A percentile compares a stretch with the other conserved stretches of the same genome.
phyloP scores from a whole-genome alignment of 108 stramenopile species.

The Heterococcus sp. region DNA sequence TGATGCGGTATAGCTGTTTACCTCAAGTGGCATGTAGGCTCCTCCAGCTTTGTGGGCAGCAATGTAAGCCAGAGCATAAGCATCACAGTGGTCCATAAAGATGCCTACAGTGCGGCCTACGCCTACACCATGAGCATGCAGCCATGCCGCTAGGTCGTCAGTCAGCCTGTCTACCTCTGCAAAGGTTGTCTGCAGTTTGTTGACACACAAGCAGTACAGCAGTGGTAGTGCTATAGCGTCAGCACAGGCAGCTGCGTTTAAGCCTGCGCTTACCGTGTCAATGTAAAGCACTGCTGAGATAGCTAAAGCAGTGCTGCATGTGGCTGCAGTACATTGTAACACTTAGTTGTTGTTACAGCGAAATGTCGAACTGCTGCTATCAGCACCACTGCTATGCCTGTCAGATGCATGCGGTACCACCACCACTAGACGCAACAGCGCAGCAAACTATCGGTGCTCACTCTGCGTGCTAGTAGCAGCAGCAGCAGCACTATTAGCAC shows the following conservation, averaged over 20 bases:
- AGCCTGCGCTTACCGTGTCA: not conserved
- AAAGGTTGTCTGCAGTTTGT: conserved; percentile 31
- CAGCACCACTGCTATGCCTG: too few species aligned
- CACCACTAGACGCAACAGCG: not conserved
- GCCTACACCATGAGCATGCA: conserved; percentile 37
- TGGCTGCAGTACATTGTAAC: not conserved
- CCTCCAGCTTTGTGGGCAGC: conserved; percentile 55
- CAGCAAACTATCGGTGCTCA: not conserved
- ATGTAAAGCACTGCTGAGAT: not conserved
- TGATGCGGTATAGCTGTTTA: not conserved
- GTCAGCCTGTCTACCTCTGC: conserved; percentile 48
- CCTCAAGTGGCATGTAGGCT: conserved; percentile 66
- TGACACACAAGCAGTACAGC: not conserved
- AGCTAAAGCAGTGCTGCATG: not conserved
- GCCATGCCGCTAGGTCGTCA: conserved; percentile 38
- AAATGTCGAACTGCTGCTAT: not conserved
- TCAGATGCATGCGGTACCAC: too few species aligned
- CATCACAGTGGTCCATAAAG: conserved; percentile 62
- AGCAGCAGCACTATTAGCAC: too few species aligned
- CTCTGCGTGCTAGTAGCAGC: too few species aligned
- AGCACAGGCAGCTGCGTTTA: not conserved
- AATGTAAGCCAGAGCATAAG: conserved; percentile 65
- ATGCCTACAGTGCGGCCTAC: conserved; percentile 49
- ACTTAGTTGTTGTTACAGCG: not conserved
- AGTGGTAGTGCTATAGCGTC: not conserved